Evolutionary conservation across 139 green algal species (phyloP).

Genomic region (Chlorokybus atmophyticus): DNA sequence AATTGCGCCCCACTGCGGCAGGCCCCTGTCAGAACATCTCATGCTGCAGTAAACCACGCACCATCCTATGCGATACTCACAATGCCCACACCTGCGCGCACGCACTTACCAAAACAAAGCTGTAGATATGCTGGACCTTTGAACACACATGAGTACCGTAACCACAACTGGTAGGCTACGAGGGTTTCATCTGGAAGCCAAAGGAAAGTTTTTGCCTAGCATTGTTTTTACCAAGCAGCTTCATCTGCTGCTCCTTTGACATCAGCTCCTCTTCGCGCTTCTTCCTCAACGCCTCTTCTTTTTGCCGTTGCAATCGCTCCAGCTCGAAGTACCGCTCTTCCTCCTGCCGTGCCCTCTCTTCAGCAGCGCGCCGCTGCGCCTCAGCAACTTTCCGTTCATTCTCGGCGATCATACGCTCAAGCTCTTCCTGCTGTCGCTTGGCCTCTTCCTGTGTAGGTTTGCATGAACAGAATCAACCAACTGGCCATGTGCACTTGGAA

Average conservation of each 20-base stretch:
- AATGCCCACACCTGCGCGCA: too few species aligned
- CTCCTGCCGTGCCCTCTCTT: slow-evolving; percentile 22
- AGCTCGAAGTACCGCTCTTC: slow-evolving; percentile 19
- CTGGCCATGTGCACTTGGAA: neutral
- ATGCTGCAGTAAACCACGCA: too few species aligned
- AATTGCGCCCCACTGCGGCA: too few species aligned
- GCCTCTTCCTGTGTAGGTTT: slow-evolving; percentile 17
- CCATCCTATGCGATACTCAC: too few species aligned
- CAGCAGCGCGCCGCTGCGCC: slow-evolving; percentile 11
- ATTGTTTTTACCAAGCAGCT: slow-evolving; percentile 28
- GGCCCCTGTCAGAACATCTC: too few species aligned
- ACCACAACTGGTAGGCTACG: too few species aligned
- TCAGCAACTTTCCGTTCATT: slow-evolving; percentile 24
- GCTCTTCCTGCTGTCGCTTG: slow-evolving; percentile 11
- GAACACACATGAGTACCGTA: too few species aligned
- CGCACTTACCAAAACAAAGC: too few species aligned
- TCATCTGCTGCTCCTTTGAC: slow-evolving; percentile 22
- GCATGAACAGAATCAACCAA: neutral
- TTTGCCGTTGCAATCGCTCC: slow-evolving; percentile 20
- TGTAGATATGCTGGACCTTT: too few species aligned
- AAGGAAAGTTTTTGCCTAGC: slow-evolving; percentile 26
- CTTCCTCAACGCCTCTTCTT: slow-evolving; percentile 9
- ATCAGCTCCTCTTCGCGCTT: slow-evolving; percentile 19
- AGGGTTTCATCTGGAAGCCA: slow-evolving; percentile 9
- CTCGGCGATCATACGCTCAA: slow-evolving; percentile 23